Evolutionary conservation across 139 green algal species (phyloP), one percentile per base, ranked within the genome.

Genomic region (Coelastrella sp.): DNA sequence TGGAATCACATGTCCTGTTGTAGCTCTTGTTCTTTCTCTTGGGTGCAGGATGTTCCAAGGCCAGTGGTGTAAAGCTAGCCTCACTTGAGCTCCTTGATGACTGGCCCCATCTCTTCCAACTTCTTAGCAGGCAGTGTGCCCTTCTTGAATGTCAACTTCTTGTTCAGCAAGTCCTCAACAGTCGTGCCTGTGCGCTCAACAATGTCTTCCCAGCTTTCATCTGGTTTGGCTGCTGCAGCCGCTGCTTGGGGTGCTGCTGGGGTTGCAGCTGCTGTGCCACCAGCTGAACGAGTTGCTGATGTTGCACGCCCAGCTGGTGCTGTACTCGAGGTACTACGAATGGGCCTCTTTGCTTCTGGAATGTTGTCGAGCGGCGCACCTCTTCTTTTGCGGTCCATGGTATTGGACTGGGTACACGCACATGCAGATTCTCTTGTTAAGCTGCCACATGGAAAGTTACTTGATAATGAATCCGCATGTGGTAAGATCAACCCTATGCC

Each of bases 31-130:
- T n/a, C n/a, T n/a, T n/a, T n/a, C n/a, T n/a, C n/a, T n/a, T n/a
- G n/a, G n/a, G n/a, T n/a, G n/a, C n/a, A n/a, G n/a, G n/a, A n/a
- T n/a, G n/a, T n/a, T n/a, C n/a, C 53, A 25, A 64, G 6, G 27
- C 15, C 53, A 64, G 53, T 8, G 6, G 17, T 5, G 21, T 9
- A 5, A 27, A 6, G 53, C 17, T 27, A n/a, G 8, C 25, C 89
- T 59, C 79, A 92, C 90, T 89, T 92, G 8, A 92, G 85, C 68
- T 94, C 90, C 71, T 94, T 94, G 83, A 92, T 86, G 30, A 92
- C 72, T 21, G 90, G 88, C 19, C 85, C 86, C 83, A 91, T 89
- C 3, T 90, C 88, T 66, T 94, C 90, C 7, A 94, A 64, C 85
- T 94, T 94, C 51, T 91, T 91, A 40, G 89, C 87, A 17, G 90